A percentile compares a stretch with the other conserved stretches of the same genome.
phyloP scores from a whole-genome alignment of 1,139 yeast genomes.

The Kodamaea arcana region DNA sequence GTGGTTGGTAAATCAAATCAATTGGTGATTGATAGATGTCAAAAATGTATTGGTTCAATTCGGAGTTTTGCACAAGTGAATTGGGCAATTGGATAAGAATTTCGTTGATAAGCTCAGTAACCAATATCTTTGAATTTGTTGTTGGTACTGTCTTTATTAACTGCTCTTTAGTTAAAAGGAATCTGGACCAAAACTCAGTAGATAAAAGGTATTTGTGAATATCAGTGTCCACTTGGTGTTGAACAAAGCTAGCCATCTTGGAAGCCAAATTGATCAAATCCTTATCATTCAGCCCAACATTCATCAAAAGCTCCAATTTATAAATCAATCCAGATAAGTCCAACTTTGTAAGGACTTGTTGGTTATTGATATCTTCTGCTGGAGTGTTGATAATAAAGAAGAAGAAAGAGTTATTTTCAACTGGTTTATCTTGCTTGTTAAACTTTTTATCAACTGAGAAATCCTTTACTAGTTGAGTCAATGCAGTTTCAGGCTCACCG shows the following conservation, averaged over 20 bases:
- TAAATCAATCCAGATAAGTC: constrained; percentile 46
- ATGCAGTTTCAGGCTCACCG: constrained; percentile 49
- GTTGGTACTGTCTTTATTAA: constrained; percentile 1
- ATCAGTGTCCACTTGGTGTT: constrained; percentile 12
- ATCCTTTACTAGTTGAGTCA: constrained; percentile 23
- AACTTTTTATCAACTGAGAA: constrained; percentile 13
- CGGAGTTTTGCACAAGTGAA: constrained; percentile 6
- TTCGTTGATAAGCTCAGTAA: constrained; percentile 33
- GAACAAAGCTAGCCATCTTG: constrained; percentile 42
- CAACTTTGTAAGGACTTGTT: constrained; percentile 39
- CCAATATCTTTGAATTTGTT: constrained; percentile 18
- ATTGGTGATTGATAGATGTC: constrained; percentile 9
- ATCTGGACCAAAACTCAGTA: constrained; percentile 14
- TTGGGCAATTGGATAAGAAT: constrained; percentile 29
- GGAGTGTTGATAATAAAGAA: constrained; percentile 22
- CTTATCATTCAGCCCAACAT: not conserved
- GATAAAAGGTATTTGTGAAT: constrained; percentile 17
- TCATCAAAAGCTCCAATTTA: constrained; percentile 29
- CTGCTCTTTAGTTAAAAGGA: constrained; percentile 5
- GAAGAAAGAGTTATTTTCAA: constrained; percentile 14
- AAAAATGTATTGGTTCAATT: constrained; percentile 11
- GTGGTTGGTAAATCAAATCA: constrained; percentile 10
- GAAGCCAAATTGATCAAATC: constrained; percentile 20
- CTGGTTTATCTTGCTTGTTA: constrained; percentile 3
- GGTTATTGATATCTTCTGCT: constrained; percentile 16